Conservation (phyloP, 352 stramenopile species). For the Phytophthora brassicae region DNA sequence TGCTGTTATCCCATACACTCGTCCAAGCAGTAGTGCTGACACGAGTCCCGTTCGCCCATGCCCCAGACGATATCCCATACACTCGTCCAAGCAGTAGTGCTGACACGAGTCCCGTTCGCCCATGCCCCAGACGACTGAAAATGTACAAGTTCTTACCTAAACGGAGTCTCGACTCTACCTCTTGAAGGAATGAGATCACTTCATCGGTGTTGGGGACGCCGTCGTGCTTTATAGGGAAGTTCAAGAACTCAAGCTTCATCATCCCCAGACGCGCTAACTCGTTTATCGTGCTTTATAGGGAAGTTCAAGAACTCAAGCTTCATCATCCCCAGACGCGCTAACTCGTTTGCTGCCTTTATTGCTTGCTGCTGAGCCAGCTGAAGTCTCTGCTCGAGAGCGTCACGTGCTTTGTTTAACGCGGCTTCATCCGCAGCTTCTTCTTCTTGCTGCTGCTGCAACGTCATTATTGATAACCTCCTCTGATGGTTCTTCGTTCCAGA, state of each 20-base stretch:
- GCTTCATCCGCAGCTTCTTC: constrained; percentile 21
- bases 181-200: constrained; percentile 34
- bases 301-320: constrained; percentile 55
- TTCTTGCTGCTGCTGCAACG: constrained; percentile 11
- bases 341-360: constrained; percentile 42
- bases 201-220: constrained; percentile 29
- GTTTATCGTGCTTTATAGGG: constrained; percentile 56
- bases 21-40: constrained; percentile 62
- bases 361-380: constrained; percentile 52
- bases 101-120: constrained; percentile 65
- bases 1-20: constrained; percentile 65
- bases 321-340: constrained; percentile 39
- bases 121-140: constrained; percentile 73
- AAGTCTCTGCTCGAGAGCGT: constrained; percentile 48
- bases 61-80: constrained; percentile 63
- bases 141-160: constrained; percentile 62
- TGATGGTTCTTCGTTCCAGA: constrained; percentile 12
- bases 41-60: constrained; percentile 73
- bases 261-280: constrained; percentile 34
- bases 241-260: constrained; percentile 52
- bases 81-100: constrained; percentile 70
- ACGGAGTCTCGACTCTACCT: constrained; percentile 57
- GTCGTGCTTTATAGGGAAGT: constrained; percentile 58
- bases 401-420: constrained; percentile 16
- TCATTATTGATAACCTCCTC: constrained; percentile 10